A percentile compares a stretch with the other conserved stretches of the same genome.
phyloP scores from a whole-genome alignment of 1,284 basidiomycete species.

The Austroboletus novae-zelandiae region DNA sequence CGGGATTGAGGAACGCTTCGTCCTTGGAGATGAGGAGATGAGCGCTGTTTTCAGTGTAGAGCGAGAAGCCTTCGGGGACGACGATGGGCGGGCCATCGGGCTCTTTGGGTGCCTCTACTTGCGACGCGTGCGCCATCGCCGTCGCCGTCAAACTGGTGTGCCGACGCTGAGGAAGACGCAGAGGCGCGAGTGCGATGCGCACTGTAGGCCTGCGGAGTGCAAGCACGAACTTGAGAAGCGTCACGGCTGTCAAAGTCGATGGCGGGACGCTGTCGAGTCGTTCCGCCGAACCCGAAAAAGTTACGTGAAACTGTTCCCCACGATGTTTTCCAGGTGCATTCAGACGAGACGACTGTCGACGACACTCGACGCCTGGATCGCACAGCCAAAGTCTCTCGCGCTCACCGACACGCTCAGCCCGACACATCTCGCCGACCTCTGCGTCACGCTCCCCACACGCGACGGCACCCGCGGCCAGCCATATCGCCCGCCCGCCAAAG shows the following conservation, averaged over 20 bases:
- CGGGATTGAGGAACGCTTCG: slow-evolving; percentile 93
- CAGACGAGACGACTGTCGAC: background rate
- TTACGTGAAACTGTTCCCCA: background rate
- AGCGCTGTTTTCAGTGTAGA: slow-evolving; percentile 85
- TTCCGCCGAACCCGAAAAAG: too few relatives aligned
- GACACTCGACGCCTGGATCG: slow-evolving; percentile 52
- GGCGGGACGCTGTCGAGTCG: too few relatives aligned
- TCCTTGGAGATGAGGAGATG: slow-evolving; percentile 77
- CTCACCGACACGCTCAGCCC: slow-evolving; percentile 46
- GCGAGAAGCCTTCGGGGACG: slow-evolving; percentile 72
- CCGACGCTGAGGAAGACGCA: background rate
- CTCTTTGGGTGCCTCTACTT: slow-evolving; percentile 1
- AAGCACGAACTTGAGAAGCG: slow-evolving; percentile 9
- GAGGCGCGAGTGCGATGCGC: slow-evolving; percentile 18
- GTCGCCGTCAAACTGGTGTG: slow-evolving; percentile 2
- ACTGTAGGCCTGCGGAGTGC: slow-evolving; percentile 27
- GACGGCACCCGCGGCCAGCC: slow-evolving; percentile 42
- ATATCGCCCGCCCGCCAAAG: slow-evolving; percentile 38
- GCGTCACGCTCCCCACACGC: slow-evolving; percentile 69
- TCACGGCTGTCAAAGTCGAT: slow-evolving; percentile 13
- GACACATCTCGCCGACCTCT: slow-evolving; percentile 58
- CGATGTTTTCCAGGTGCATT: background rate
- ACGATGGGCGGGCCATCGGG: slow-evolving; percentile 28
- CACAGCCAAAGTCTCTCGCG: slow-evolving; percentile 40
- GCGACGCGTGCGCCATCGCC: slow-evolving; percentile 3